Evolutionary conservation across 2,329 filamentous ascomycete species (phyloP), one percentile per base, ranked within the genome.

Genomic region (Cladophialophora yegresii): DNA sequence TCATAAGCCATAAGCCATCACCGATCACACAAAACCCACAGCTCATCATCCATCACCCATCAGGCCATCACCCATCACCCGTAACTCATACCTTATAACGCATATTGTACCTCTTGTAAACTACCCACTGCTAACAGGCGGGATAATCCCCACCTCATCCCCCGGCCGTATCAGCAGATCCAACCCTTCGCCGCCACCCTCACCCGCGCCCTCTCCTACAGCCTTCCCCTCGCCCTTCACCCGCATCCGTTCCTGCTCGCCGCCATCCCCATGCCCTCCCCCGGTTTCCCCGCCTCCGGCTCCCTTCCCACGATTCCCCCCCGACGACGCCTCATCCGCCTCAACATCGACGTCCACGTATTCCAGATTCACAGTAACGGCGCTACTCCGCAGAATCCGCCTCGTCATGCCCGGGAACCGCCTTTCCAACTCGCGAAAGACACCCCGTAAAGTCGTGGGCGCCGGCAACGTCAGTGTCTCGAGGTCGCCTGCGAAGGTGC

Each of bases 61-160:
- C n/a, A n/a, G n/a, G n/a, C n/a, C n/a, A n/a, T n/a, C n/a, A n/a
- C n/a, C n/a, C 26, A 28, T 28, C 26, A 6, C 26, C 26, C 26
- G n/a, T n/a, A n/a, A n/a, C n/a, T n/a, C n/a, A n/a, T n/a, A n/a
- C n/a, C n/a, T n/a, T n/a, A n/a, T n/a, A n/a, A n/a, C n/a, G n/a
- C n/a, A n/a, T n/a, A n/a, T n/a, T n/a, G n/a, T n/a, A n/a, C n/a
- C n/a, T n/a, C n/a, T n/a, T n/a, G n/a, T n/a, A n/a, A n/a, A n/a
- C 65, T 68, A 81, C 26, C 79, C 79, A 61, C 79, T 81, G 71
- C 79, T 81, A 61, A 81, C 79, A 58, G 79, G 79, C 55, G 79
- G 79, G 67, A 81, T 80, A 65, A 81, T 73, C 16, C 77, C 79
- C 60, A 81, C 77, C 67, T 81, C 79, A 57, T 79, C 75, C 13